These are phyloP conservation scores for Sporothrix protearum DNA, from an alignment of 2,329 filamentous ascomycete species.

Conservation along the genomic window DNA sequence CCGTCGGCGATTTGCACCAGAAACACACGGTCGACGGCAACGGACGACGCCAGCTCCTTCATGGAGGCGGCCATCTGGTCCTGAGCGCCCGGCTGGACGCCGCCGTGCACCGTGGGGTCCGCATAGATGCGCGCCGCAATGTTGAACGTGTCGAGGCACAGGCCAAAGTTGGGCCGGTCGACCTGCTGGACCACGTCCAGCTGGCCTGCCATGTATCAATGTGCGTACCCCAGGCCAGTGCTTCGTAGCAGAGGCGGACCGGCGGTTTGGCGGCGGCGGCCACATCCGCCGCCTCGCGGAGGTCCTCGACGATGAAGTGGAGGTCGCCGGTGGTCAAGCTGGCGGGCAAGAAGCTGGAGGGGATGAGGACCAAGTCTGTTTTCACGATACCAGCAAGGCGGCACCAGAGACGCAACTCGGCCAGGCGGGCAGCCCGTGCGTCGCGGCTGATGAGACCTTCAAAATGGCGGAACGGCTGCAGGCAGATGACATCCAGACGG, in stretches of 20 bases:
- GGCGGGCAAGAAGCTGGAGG: slow-evolving; percentile 52
- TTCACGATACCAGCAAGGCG: slow-evolving; percentile 50
- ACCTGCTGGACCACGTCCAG: slow-evolving; percentile 54
- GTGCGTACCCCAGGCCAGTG: slow-evolving; percentile 57
- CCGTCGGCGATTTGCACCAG: slow-evolving; percentile 62
- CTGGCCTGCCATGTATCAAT: slow-evolving; percentile 57
- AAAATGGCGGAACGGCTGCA: slow-evolving; percentile 63
- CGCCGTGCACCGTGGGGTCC: slow-evolving; percentile 46
- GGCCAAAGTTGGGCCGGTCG: slow-evolving; percentile 55
- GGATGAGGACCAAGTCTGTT: slow-evolving; percentile 63
- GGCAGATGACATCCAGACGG: slow-evolving; percentile 47
- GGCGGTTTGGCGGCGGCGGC: slow-evolving; percentile 51
- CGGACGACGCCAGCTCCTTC: slow-evolving; percentile 41
- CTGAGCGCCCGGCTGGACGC: slow-evolving; percentile 45
- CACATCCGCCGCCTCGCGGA: slow-evolving; percentile 54
- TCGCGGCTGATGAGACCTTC: slow-evolving; percentile 55
- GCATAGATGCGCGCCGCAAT: slow-evolving; percentile 57
- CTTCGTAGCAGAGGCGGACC: slow-evolving; percentile 59
- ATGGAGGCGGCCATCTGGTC: slow-evolving; percentile 46
- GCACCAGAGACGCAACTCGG: slow-evolving; percentile 58
- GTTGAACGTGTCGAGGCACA: slow-evolving; percentile 63
- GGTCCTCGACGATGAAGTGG: slow-evolving; percentile 50
- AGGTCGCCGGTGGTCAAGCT: slow-evolving; percentile 36
- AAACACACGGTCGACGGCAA: slow-evolving; percentile 55
- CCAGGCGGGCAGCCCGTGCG: slow-evolving; percentile 47